Evolutionary conservation across 768 basidiomycete species (phyloP), one percentile per base, ranked within the genome.

Genomic region (Trametes cinnabarina): DNA sequence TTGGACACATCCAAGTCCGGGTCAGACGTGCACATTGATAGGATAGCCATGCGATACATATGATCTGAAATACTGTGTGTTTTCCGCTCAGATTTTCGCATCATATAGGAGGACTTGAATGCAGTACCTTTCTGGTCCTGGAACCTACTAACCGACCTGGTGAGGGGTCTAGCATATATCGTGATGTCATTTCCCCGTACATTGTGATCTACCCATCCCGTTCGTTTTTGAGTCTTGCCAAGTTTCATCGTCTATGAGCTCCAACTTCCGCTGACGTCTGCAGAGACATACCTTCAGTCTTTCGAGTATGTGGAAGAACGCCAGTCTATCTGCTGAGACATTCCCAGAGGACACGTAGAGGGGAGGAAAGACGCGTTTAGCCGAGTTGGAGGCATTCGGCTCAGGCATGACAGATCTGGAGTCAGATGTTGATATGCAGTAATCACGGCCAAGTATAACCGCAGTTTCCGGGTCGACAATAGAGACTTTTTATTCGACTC

Each of bases 11-110:
- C 89, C 8, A 93, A 79, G 0, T 76, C 78, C n/a, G 73, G 49
- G 66, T 92, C 92, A 0, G 92, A 86, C 5, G 84, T 82, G 59
- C 93, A 89, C 84, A 99, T 87, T 4, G 94, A 87, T 41, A 98
- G 80, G n/a, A 98, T 70, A 1, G 93, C 88, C 96, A 99, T 98
- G 46, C 96, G 79, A 70, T 94, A 92, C 96, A 97, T 98, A 67
- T 98, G 95, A 71, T 98, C 96, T 8, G 93, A 87, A 61, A 98
- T 95, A 63, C 90, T 93, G 5, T 34, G 40, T 34, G 14, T 40
- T 1, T 28, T 30, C 3, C 7, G 22, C 1, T 41, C 14, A n/a
- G 37, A 15, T n/a, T n/a, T n/a, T n/a, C n/a, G n/a, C n/a, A n/a
- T n/a, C n/a, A n/a, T n/a, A n/a, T n/a, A n/a, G n/a, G n/a, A 39